Evolutionary conservation across 1,139 yeast species (phyloP), one percentile per base, ranked within the genome.

Genomic region (Sugiyamaella pinicola): DNA sequence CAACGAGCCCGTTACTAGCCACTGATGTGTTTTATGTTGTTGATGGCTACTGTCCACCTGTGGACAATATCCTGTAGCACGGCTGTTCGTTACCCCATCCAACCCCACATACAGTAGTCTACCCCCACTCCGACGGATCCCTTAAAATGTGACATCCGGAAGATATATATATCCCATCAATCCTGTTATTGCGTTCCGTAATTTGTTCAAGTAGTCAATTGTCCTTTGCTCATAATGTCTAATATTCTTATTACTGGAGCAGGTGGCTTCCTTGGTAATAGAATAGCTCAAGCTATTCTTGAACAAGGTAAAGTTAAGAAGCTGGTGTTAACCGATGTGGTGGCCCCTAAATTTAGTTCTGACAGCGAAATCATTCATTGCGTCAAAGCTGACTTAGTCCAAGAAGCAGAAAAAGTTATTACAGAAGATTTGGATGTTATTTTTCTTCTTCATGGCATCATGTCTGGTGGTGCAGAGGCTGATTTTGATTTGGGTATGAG

Each of bases 391-490:
- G 64, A 61, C 47, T 51, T 60, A 28, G 46, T 39, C 28, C 44
- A 46, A 7, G 54, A 57, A 3, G 56, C 57, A 10, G 51, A 35
- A 17, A 40, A 43, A 4, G 48, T 59, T 9, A 47, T 61, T 39
- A 50, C 54, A 12, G 50, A 53, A 19, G 59, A 53, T 38, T 29
- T 60, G 38, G 60, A 57, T 44, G 54, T 51, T 9, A 56, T 55
- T n/a, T 61, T 51, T 37, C 53, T 60, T 15, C 57, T 62, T 35
- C 65, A 62, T 47, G 65, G 65, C 4, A 60, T 62, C 55, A 62
- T 62, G 65, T 61, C 65, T 7, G 62, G 65, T 17, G 64, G 64
- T 15, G 53, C 65, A 3, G 65, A 62, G 48, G 56, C 55, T 31
- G 56, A 62, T 44, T 61, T 60, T 42, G 65, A 60, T 47, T 60